These are phyloP conservation scores for Senecio squalidus DNA, from an alignment of 140 eudicot genomes.

Conservation along the genomic window DNA sequence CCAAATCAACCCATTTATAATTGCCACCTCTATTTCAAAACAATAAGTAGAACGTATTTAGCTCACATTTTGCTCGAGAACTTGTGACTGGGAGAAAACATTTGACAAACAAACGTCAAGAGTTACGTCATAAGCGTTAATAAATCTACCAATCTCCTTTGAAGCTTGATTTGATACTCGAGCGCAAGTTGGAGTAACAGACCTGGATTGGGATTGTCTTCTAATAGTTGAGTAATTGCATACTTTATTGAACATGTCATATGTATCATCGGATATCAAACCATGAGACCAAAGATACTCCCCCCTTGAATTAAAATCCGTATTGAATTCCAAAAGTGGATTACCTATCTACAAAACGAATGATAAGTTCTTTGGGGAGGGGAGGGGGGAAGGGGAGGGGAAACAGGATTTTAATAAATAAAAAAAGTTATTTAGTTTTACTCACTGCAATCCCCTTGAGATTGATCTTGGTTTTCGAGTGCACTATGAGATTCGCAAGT, in stretches of 20 bases:
- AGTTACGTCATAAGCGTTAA: conserved; percentile 58
- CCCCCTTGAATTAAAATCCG: conserved; percentile 68
- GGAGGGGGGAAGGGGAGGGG: too few relatives aligned
- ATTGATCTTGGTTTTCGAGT: conserved; percentile 55
- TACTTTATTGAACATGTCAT: conserved; percentile 31
- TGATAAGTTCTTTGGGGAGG: conserved; percentile 2
- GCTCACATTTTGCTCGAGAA: conserved; percentile 48
- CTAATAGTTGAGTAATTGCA: conserved; percentile 69
- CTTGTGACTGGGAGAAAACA: conserved; percentile 45
- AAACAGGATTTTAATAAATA: not conserved
- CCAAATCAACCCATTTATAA: not conserved
- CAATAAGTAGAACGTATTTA: not conserved
- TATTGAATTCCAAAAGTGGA: conserved; percentile 72
- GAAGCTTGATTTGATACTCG: conserved; percentile 37
- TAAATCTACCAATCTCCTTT: conserved; percentile 42
- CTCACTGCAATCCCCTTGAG: conserved; percentile 84
- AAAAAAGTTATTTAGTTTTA: conserved; percentile 2
- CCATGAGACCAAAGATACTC: conserved; percentile 90
- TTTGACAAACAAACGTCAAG: conserved; percentile 65
- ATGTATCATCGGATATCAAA: conserved; percentile 64
- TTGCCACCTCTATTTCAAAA: not conserved
- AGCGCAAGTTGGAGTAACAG: conserved; percentile 39
- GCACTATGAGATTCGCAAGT: conserved; percentile 54
- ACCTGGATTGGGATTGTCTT: conserved; percentile 37
- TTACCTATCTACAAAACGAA: conserved; percentile 62